These are phyloP conservation scores for Solanum hybrid DNA, from an alignment of 305 asterid species.

Conservation along the genomic window DNA sequence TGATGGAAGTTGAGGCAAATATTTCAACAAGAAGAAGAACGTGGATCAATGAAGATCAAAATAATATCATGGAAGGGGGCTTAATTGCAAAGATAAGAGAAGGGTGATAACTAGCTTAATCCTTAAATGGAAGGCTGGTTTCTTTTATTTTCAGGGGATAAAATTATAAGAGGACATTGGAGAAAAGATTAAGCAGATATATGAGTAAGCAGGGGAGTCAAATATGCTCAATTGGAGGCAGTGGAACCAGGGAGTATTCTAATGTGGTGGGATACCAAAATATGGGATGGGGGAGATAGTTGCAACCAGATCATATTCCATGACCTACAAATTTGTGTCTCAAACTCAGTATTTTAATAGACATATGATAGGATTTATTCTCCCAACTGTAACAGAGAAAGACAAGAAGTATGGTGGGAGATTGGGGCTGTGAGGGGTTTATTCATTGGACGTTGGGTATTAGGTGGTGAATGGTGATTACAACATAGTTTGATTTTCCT, in stretches of 20 bases:
- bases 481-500: background rate
- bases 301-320: background rate
- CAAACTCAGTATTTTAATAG: background rate
- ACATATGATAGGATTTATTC: background rate
- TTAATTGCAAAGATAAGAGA: background rate
- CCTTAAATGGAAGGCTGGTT: background rate
- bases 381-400: background rate
- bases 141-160: background rate
- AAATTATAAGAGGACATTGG: background rate
- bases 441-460: background rate
- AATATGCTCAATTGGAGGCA: background rate
- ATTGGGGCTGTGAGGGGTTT: background rate
- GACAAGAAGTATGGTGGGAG: background rate
- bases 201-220: background rate
- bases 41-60: background rate
- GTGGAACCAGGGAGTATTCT: background rate
- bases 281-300: background rate
- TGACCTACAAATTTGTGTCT: background rate
- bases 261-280: background rate
- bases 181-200: background rate
- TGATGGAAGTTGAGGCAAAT: background rate
- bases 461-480: background rate
- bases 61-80: background rate
- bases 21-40: background rate
- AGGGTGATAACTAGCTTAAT: background rate